Conservation (phyloP, 2,329 filamentous ascomycete genomes). For the Fusarium sororula region DNA sequence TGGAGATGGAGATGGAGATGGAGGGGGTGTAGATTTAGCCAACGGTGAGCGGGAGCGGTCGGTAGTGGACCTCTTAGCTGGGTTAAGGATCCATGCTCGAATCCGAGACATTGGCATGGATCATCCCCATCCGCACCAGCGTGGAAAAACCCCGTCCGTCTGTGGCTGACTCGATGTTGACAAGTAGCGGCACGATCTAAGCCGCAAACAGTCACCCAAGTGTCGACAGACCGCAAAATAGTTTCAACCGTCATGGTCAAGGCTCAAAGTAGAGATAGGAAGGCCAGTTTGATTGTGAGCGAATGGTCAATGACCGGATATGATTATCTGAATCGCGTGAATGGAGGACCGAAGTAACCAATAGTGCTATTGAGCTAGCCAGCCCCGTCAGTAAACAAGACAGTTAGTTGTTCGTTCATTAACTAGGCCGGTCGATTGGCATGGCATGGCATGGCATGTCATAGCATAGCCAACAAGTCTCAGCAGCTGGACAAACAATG, state of each 20-base stretch:
- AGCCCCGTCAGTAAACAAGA: not conserved
- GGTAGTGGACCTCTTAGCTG: constrained; percentile 28
- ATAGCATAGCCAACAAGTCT: not conserved
- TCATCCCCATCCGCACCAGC: constrained; percentile 16
- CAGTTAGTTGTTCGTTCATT: not conserved
- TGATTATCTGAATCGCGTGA: constrained; percentile 21
- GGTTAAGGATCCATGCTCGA: constrained; percentile 14
- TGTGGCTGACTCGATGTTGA: constrained; percentile 31
- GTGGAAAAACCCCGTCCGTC: constrained; percentile 19
- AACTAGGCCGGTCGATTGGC: not conserved
- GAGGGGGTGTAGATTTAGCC: constrained; percentile 26
- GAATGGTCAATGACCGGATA: not conserved
- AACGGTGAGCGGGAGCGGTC: constrained; percentile 35
- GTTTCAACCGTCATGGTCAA: constrained; percentile 20
- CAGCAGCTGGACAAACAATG: constrained; percentile 17
- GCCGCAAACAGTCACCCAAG: constrained; percentile 22
- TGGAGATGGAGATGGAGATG: not conserved
- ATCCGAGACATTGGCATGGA: constrained; percentile 33
- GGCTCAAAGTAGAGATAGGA: constrained; percentile 5
- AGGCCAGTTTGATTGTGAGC: not conserved
- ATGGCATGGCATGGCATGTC: not conserved
- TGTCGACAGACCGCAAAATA: constrained; percentile 18
- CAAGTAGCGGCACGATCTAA: constrained; percentile 25
- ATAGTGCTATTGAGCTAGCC: not conserved
- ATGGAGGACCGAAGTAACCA: not conserved